phyloP scores from a whole-genome alignment of 176 grass and related monocot genomes.

The Oryza longistaminata region DNA sequence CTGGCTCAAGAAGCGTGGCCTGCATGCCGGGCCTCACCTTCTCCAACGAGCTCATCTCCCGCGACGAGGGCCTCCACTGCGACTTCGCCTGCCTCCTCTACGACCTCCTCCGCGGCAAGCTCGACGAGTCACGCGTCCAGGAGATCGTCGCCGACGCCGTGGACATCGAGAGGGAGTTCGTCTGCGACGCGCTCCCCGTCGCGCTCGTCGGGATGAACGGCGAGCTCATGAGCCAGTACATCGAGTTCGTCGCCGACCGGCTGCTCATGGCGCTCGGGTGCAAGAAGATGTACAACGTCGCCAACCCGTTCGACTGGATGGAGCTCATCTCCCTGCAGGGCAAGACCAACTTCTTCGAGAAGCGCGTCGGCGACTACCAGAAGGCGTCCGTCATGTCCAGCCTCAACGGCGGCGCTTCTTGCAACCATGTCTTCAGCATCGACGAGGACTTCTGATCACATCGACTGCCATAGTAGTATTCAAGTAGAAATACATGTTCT shows the following conservation, averaged over 20 bases:
- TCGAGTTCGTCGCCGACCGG: conserved; percentile 67
- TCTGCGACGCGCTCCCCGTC: conserved; percentile 60
- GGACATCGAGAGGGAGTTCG: conserved; percentile 76
- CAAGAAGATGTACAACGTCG: conserved; percentile 53
- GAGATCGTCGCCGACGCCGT: conserved; percentile 68
- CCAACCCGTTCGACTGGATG: conserved; percentile 70
- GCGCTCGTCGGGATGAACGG: conserved; percentile 67
- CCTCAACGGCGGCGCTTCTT: neutral
- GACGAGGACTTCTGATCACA: neutral
- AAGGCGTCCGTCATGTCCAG: conserved; percentile 59
- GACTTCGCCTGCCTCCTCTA: conserved; percentile 95
- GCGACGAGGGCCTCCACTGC: conserved; percentile 94
- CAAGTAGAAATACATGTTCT: too few species aligned
- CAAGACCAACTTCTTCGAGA: conserved; percentile 76
- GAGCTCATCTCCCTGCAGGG: conserved; percentile 73
- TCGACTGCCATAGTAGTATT: neutral
- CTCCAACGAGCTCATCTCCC: conserved; percentile 98
- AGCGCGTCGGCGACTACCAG: conserved; percentile 69
- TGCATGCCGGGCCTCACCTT: conserved; percentile 97
- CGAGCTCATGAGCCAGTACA: conserved; percentile 60
- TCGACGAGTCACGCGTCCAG: conserved; percentile 56
- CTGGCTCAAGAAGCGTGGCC: conserved; percentile 93
- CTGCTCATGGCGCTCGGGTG: conserved; percentile 49
- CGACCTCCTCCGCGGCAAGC: conserved; percentile 57
- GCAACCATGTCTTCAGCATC: neutral